Base-by-base conservation (phyloP, 768 basidiomycete genomes). In the Gloeopeniophorella convolvens region DNA sequence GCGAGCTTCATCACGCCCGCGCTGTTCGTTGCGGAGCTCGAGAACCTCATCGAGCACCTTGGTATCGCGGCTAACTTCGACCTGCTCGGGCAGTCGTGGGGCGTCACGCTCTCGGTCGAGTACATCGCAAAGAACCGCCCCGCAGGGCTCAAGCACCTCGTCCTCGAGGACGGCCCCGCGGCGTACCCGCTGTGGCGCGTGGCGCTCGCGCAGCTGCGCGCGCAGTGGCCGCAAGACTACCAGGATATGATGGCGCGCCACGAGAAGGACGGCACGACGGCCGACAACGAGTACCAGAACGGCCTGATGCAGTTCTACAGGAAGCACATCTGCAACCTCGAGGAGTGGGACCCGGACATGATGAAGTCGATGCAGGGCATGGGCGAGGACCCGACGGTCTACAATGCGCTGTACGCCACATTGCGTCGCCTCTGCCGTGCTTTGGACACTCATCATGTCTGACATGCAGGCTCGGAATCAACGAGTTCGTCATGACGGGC, bases 21-120 rank as follows among this genome's bases (percentile, higher is more conserved):
- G 45, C 66, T 80, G 5, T 79, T 79, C 65, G 62, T 76, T 55
- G 67, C 74, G 51, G 75, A 82, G 63, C 70, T 80, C 11, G 54
- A 58, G 39, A 62, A 61, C 59, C 62, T 80, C 8, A 55, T 80
- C 37, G 27, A 43, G 13, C 69, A 77, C 60, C 65, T 80, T 42
- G 68, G 62, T 2, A 70, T 79, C 49, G 54, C 71, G 23, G 72
- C 70, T 32, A 60, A 65, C 26, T 81, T 73, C 56, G 61, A 64
- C 31, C 50, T 73, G 1, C 60, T 69, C 35, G 80, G 74, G 5
- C 68, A 74, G 63, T 63, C 74, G 57, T 60, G 69, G 65, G 54
- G 74, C 67, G 60, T 64, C 43, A 64, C 81, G 80, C 68, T 81
- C 15, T 74, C 63, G 12, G 11, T 63, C 72, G 35, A 52, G 45